phyloP scores from a whole-genome alignment of 768 basidiomycete species.

The Podaxis rugospora region DNA sequence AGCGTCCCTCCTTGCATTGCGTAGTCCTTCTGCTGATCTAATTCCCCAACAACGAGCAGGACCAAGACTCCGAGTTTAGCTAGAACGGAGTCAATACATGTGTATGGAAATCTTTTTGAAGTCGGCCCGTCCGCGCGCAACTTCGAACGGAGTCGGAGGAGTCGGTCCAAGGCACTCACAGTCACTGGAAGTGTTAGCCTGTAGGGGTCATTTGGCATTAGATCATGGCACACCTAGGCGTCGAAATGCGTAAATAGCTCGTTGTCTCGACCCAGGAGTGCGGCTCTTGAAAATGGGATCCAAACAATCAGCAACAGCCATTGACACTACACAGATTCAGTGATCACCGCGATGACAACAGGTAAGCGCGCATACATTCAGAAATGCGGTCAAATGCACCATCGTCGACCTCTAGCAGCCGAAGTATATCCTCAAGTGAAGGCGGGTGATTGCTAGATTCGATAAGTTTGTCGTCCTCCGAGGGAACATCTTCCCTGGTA shows the following conservation, averaged over 20 bases:
- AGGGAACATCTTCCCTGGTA: neutral
- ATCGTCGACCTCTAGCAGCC: neutral
- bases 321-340: neutral
- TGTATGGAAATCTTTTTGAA: neutral
- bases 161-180: slow-evolving; percentile 7
- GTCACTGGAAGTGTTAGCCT: slow-evolving; percentile 9
- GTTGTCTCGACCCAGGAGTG: neutral
- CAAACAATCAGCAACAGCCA: neutral
- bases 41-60: slow-evolving; percentile 11
- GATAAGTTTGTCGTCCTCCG: neutral
- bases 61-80: slow-evolving; percentile 6
- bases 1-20: slow-evolving; percentile 20
- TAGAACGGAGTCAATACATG: slow-evolving; percentile 1
- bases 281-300: neutral
- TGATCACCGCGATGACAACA: neutral
- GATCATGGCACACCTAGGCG: neutral
- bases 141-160: slow-evolving; percentile 7
- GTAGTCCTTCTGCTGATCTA: neutral
- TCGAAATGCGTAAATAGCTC: neutral
- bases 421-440: slow-evolving; percentile 1
- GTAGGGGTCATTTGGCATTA: no score
- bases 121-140: neutral
- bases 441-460: neutral
- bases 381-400: neutral
- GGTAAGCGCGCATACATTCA: slow-evolving; percentile 1